Evolutionary conservation across 1,284 basidiomycete genomes (phyloP), one percentile per base, ranked within the genome.

Genomic region (Retiboletus fuscus): DNA sequence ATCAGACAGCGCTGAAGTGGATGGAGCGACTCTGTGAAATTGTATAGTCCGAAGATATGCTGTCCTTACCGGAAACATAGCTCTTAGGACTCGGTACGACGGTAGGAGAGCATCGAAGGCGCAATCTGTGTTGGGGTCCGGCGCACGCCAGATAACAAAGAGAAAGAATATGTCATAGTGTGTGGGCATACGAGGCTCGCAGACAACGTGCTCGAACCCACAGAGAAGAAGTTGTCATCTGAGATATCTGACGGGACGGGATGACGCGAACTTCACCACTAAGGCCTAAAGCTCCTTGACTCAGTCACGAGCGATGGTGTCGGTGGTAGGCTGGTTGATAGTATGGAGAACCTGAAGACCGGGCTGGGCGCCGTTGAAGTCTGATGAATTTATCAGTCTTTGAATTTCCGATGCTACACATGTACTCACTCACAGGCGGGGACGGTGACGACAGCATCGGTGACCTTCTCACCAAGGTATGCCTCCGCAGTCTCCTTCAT

Each of bases 401-500:
- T 15, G 24, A 8, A 67, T 44, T 70, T 61, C 18, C 3, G 22
- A 34, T n/a, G 2, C 20, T 3, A 11, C 3, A 39, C 46, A 10
- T 16, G 8, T 8, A 34, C 34, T 34, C 34, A 82, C 90, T 73
- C 73, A 92, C 90, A 99, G 68, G 97, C 97, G 69, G 97, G 97
- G 80, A 99, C 97, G 57, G 97, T 99, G 82, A 99, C 96, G 71
- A 99, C 97, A 72, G 97, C 96, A 85, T 99, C 96, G 68, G 95
- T 97, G 83, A 99, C 97, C 84, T 96, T 95, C 83, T 96, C 90
- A 76, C 96, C 97, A 71, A 99, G 93, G 86, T 98, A 98, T 30
- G 96, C 95, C 89, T 99, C 97, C 73, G 97, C 97, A 61, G 96
- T 99, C 88, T 99, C 97, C 91, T 99, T 99, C 97, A 99, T 99